Conservation (phyloP, 1,284 basidiomycete genomes). For the Porogramme epimiltina region DNA sequence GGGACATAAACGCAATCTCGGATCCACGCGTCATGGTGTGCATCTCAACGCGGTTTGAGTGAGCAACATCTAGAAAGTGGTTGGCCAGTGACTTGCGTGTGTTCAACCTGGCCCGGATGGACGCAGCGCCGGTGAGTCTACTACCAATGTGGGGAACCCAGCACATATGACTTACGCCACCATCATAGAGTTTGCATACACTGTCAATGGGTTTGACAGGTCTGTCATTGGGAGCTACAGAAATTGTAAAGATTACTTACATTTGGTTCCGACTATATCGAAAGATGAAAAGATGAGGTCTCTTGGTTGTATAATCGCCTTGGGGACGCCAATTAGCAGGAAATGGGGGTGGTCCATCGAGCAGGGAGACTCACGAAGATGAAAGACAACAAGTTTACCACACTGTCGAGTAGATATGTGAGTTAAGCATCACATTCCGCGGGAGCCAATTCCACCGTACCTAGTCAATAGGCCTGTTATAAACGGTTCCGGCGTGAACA, state of each 20-base stretch:
- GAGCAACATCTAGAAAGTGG: too few relatives aligned
- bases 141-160: too few relatives aligned
- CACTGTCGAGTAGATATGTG: not conserved
- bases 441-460: too few relatives aligned
- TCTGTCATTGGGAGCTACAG: too few relatives aligned
- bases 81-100: not conserved
- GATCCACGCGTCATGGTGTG: too few relatives aligned
- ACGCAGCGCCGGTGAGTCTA: not conserved
- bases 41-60: too few relatives aligned
- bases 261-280: conserved; percentile 17
- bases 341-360: not conserved
- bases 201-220: too few relatives aligned
- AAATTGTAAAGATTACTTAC: conserved; percentile 7
- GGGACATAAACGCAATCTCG: too few relatives aligned
- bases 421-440: too few relatives aligned
- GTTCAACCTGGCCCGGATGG: not conserved
- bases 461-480: too few relatives aligned
- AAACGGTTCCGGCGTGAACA: too few relatives aligned
- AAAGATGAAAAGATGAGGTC: conserved; percentile 16
- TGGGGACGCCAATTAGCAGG: not conserved
- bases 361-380: conserved; percentile 10
- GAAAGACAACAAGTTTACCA: conserved; percentile 15
- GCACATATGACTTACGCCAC: conserved; percentile 8
- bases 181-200: conserved; percentile 20
- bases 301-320: conserved; percentile 17